Evolutionary conservation across 73 alveolate species (phyloP), one percentile per base, ranked within the genome.

Genomic region (Blepharisma japonicum): DNA sequence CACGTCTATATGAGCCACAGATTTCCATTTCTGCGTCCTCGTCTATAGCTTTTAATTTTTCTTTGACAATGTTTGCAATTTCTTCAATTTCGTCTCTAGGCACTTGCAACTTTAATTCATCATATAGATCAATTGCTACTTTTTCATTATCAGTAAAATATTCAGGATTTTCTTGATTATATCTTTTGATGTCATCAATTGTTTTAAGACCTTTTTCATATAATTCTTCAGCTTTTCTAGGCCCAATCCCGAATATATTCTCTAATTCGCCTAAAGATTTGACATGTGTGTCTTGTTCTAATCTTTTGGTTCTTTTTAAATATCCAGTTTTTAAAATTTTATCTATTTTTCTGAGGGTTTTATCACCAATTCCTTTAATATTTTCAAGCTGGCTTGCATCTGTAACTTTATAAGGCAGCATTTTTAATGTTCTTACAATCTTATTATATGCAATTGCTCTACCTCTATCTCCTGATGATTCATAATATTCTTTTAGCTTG

Each of bases 1-100:
- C 97, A 80, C 99, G 87, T 79, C 99, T 86, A 78, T 93, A 95
- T 20, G 97, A 86, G 2, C 99, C 99, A 71, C 97, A 94, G 23
- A 95, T 77, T 6, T 66, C 74, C 11, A 78, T 92, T 46, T 83
- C 80, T 49, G 88, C 85, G 6, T 68, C 45, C 18, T 92, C 81
- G 55, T 91, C 83, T 47, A 82, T 87, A 68, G 71, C 78, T 18
- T 84, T 67, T 71, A 76, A 81, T 72, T 74, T 92, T 51, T 87
- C 83, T 80, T 85, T 85, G 6, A 94, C 92, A 55, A 78, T 83
- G 50, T 89, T 86, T 49, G 71, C 78, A 46, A 95, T 81, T 70
- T 82, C 85, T n/a, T 92, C 84, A 6, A 92, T 97, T 90, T 95
- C 99, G 56, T 89, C 93, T 81, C 98, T 91, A 6, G 98, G 97